phyloP scores from a whole-genome alignment of 2,329 filamentous ascomycete genomes.

The Tympanopsis confertula region DNA sequence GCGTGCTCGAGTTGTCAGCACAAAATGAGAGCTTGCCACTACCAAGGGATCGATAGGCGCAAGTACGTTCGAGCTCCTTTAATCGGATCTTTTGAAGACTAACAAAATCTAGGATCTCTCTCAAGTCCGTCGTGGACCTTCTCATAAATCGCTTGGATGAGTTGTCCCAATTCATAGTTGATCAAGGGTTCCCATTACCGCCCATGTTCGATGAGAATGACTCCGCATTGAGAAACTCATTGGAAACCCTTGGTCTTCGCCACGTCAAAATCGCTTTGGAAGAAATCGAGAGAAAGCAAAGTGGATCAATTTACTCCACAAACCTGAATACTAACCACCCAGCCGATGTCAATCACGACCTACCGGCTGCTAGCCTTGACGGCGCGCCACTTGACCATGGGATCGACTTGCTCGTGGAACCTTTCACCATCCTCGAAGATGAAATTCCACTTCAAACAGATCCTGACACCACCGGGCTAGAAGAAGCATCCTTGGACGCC shows the following conservation, averaged over 20 bases:
- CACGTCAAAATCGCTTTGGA: no score
- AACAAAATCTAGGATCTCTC: conserved; percentile 17
- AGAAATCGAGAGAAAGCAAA: no score
- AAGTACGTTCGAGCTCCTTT: background rate
- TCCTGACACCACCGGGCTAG: no score
- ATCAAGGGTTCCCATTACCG: conserved; percentile 23
- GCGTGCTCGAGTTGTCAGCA: conserved; percentile 23
- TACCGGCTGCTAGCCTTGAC: no score
- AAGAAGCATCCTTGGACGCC: no score
- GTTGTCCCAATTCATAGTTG: conserved; percentile 24
- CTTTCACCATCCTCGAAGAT: no score
- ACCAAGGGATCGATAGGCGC: background rate
- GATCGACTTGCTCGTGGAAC: no score
- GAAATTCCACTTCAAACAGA: no score
- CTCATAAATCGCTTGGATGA: conserved; percentile 23
- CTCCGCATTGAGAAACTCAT: background rate
- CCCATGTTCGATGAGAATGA: conserved; percentile 12
- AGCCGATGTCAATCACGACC: no score
- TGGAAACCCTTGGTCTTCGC: background rate
- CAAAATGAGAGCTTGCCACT: conserved; percentile 21
- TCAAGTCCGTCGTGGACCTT: conserved; percentile 20
- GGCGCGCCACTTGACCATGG: no score
- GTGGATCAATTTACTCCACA: no score
- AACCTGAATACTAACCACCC: no score
- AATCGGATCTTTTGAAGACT: background rate